Evolutionary conservation across 352 stramenopile species (phyloP), one percentile per base, ranked within the genome.

Genomic region (Phytophthora fragariaefolia): DNA sequence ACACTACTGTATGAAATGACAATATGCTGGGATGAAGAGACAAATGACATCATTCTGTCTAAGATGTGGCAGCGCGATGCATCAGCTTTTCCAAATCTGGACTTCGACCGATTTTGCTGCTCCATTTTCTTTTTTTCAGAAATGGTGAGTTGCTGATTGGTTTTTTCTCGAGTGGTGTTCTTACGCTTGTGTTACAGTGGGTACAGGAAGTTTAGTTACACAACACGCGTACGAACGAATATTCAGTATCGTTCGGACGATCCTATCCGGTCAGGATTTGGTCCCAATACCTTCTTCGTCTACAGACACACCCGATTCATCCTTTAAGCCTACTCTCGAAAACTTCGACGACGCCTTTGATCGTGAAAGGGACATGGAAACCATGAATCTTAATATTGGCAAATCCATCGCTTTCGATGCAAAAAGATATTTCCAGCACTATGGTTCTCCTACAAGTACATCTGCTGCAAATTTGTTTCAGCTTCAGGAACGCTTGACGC

Each of bases 1-100:
- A 80, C 72, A 7, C 32, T 90, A 36, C 55, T 90, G n/a, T 83
- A 79, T 26, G 74, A 86, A 42, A 83, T 86, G 81, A 86, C 77
- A 9, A 76, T 87, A 34, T 90, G 75, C 70, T 87, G 76, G 76
- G 80, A 87, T 17, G 71, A 89, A 30, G 79, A 87, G 43, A 71
- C 81, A 4, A 80, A 76, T 36, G 70, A 83, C 50, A 56, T 63
- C 24, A 60, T 86, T 8, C 38, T 86, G 34, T 23, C 15, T 38
- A 89, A 87, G 51, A 80, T 89, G 73, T 84, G 80, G 71, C 57
- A 59, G 24, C 77, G 75, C 8, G 77, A 87, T 45, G 71, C 71
- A 23, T 71, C 53, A 10, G 67, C 55, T 22, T 74, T 83, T 51
- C 1, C 34, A 13, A 52, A 71, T 6, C 61, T 90, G 28, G 74